Evolutionary conservation across 345 rosid species (phyloP), one percentile per base, ranked within the genome.

Genomic region (Eutrema japonicum): DNA sequence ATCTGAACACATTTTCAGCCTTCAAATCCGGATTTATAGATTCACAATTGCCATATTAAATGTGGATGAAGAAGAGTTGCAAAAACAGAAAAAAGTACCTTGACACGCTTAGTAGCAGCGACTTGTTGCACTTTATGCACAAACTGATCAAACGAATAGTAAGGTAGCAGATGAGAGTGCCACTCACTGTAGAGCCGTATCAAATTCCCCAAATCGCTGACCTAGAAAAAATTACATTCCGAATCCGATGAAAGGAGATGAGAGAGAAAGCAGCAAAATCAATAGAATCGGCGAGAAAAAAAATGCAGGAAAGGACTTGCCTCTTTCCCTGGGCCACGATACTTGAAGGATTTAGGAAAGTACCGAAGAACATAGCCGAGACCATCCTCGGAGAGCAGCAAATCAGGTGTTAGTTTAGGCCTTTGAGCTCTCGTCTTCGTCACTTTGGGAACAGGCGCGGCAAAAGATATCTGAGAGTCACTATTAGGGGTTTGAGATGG

Each of bases 251-350:
- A 37, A 58, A 27, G 7, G 41, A 55, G 27, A 27, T 3, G 41
- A 55, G 27, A 22, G 61, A 42, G 42, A 7, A 35, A 58, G 26
- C 36, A 33, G 11, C 30, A 57, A 47, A 2, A 54, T 38, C 43
- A 33, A 56, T 2, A 8, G 52, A 30, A 45, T 29, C 57, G 14
- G 8, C 13, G 13, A 22, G 26, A 22, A 22, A 6, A 42, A 53
- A 40, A 22, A 49, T 0, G 2, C 3, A 10, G 35, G 4, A 2
- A 57, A 46, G 0, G 64, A 57, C 75, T 68, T 61, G 81, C 98
- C 99, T 92, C 99, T 64, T 84, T 87, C n/a, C 96, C 92, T 14
- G 88, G 90, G 67, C 97, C 92, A 5, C 85, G 85, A 68, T 71
- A 88, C 80, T 77, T 95, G 81, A 95, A 92, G 74, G 87, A 78